Percentiles rank a stretch among this genome's conserved stretches.
Conservation (phyloP, 2,329 filamentous ascomycete genomes). For the Exophiala sp. region DNA sequence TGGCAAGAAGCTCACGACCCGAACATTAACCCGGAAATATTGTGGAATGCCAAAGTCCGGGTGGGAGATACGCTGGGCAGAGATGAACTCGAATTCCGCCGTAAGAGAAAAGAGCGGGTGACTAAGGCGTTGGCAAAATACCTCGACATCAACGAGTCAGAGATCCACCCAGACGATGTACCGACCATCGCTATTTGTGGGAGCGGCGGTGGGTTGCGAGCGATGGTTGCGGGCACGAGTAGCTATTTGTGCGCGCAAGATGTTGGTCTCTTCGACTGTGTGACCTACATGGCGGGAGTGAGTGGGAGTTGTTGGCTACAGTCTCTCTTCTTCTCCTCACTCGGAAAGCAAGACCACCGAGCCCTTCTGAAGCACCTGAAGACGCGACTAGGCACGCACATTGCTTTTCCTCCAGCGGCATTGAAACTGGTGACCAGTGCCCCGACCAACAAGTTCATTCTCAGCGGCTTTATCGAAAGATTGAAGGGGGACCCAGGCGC, state of each 20-base stretch:
- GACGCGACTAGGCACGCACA: slow-evolving; percentile 74
- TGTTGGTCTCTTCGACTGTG: slow-evolving; percentile 84
- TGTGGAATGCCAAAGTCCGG: slow-evolving; percentile 72
- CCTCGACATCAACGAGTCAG: slow-evolving; percentile 66
- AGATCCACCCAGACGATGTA: slow-evolving; percentile 88
- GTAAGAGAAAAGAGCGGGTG: slow-evolving; percentile 62
- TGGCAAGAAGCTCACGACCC: slow-evolving; percentile 88
- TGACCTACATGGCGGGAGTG: slow-evolving; percentile 91
- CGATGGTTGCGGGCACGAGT: slow-evolving; percentile 82
- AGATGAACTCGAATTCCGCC: slow-evolving; percentile 72
- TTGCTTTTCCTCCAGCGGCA: slow-evolving; percentile 83
- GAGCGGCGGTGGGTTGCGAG: slow-evolving; percentile 83
- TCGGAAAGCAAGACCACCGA: slow-evolving; percentile 62
- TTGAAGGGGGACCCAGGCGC: slow-evolving; percentile 73
- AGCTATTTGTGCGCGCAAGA: slow-evolving; percentile 79
- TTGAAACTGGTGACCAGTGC: slow-evolving; percentile 75
- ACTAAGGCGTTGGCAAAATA: slow-evolving; percentile 73
- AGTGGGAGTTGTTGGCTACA: slow-evolving; percentile 97
- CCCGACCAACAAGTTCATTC: slow-evolving; percentile 85
- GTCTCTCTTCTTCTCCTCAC: slow-evolving; percentile 74
- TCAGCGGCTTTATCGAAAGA: slow-evolving; percentile 87
- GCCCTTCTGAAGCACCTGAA: slow-evolving; percentile 80
- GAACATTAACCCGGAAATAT: slow-evolving; percentile 76
- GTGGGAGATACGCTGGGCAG: slow-evolving; percentile 74
- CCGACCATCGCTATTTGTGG: slow-evolving; percentile 91